Percentiles rank a stretch among this genome's conserved stretches.
phyloP scores from a whole-genome alignment of 352 stramenopile genomes.

The Phytophthora ramorum region DNA sequence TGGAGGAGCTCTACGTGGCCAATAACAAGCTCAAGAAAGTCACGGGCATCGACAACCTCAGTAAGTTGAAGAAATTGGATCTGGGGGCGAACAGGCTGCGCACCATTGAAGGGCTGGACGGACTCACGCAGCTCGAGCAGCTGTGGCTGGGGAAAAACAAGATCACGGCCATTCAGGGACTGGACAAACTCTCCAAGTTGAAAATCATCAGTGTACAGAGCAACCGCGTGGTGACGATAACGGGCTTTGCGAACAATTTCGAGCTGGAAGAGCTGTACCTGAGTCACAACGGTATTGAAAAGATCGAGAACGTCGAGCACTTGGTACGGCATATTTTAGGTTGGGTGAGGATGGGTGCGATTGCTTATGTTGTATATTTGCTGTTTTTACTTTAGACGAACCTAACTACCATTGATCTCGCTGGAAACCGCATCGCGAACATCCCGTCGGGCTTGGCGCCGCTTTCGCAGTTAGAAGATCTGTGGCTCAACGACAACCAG shows the following conservation, averaged over 20 bases:
- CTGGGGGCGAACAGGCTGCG: conserved; percentile 96
- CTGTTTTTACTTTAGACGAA: conserved; percentile 46
- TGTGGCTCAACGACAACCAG: conserved; percentile 85
- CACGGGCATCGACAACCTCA: conserved; percentile 87
- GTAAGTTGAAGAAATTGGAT: conserved; percentile 94
- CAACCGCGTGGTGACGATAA: conserved; percentile 95
- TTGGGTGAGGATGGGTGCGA: background rate
- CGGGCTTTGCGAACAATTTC: conserved; percentile 89
- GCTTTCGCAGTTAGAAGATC: conserved; percentile 63
- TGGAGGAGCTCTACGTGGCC: conserved; percentile 94
- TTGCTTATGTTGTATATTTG: background rate
- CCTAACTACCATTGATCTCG: conserved; percentile 72
- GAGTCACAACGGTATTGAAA: conserved; percentile 96
- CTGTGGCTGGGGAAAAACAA: conserved; percentile 99
- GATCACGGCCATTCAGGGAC: conserved; percentile 92
- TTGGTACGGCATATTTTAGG: conserved; percentile 51
- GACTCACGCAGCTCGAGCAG: conserved; percentile 92
- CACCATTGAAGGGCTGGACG: conserved; percentile 92
- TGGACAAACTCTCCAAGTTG: conserved; percentile 91
- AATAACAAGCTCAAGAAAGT: conserved; percentile 99
- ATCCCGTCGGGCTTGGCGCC: conserved; percentile 55
- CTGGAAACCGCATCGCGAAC: conserved; percentile 84
- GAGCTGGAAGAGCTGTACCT: conserved; percentile 97
- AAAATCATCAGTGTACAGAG: conserved; percentile 92
- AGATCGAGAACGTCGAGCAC: conserved; percentile 75